phyloP scores from a whole-genome alignment of 441 rosid species.

The Gossypium lobatum region DNA sequence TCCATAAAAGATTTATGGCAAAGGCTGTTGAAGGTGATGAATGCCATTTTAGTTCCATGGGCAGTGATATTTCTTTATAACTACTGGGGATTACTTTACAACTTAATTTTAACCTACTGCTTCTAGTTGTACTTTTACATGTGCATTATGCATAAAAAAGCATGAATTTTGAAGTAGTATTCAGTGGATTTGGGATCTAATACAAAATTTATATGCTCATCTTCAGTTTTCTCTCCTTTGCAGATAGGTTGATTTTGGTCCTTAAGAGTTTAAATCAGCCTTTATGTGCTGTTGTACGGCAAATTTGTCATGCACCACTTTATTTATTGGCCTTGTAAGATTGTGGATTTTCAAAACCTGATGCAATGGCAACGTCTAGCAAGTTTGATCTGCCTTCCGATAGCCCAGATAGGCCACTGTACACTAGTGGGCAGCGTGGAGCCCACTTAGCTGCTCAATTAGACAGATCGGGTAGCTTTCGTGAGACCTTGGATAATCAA shows the following conservation, averaged over 20 bases:
- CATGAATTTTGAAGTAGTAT: slow-evolving; percentile 3
- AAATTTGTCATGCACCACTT: slow-evolving; percentile 69
- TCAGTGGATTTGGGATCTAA: slow-evolving; percentile 6
- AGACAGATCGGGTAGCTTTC: slow-evolving; percentile 91
- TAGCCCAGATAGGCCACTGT: slow-evolving; percentile 75
- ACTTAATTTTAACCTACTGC: background rate
- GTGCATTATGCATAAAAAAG: background rate
- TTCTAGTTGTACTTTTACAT: slow-evolving; percentile 1
- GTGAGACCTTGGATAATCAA: slow-evolving; percentile 73
- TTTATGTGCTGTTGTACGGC: slow-evolving; percentile 45
- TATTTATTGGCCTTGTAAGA: slow-evolving; percentile 44
- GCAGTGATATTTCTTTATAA: background rate
- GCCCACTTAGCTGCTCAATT: slow-evolving; percentile 68
- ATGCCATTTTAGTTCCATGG: slow-evolving; percentile 3
- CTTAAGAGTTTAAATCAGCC: slow-evolving; percentile 34
- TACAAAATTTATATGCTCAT: slow-evolving; percentile 15
- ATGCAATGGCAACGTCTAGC: slow-evolving; percentile 85
- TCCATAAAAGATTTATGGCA: background rate
- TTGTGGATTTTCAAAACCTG: slow-evolving; percentile 46
- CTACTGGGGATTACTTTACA: background rate
- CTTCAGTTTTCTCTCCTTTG: slow-evolving; percentile 22
- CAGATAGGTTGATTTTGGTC: slow-evolving; percentile 36
- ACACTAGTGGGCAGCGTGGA: slow-evolving; percentile 68
- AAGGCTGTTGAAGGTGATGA: background rate
- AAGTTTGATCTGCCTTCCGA: slow-evolving; percentile 81